phyloP scores from a whole-genome alignment of 306 rosid genomes.

The Lathyrus tuberosus region DNA sequence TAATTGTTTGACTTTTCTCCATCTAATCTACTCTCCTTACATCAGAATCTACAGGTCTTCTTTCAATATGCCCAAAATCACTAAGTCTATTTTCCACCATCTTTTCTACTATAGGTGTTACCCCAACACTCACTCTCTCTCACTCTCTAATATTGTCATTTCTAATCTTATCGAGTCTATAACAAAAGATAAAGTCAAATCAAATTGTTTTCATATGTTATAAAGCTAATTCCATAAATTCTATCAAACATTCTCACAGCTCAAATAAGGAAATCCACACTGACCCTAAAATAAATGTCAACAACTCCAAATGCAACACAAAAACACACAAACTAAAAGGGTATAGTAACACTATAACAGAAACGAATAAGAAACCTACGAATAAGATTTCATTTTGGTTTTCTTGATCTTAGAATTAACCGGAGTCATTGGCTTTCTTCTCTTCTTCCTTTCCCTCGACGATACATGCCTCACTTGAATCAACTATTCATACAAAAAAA shows the following conservation, averaged over 20 bases:
- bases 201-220: background rate
- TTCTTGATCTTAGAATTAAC: slow-evolving; percentile 84
- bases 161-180: background rate
- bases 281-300: background rate
- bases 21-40: no score
- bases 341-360: background rate
- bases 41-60: no score
- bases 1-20: no score
- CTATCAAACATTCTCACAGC: background rate
- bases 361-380: slow-evolving; percentile 59
- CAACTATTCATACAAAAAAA: slow-evolving; percentile 51
- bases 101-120: no score
- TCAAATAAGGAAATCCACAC: background rate
- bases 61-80: no score
- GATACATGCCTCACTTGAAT: slow-evolving; percentile 83
- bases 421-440: slow-evolving; percentile 88
- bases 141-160: no score
- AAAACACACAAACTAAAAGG: slow-evolving; percentile 8
- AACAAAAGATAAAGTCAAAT: background rate
- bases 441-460: slow-evolving; percentile 73
- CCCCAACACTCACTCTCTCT: no score
- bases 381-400: slow-evolving; percentile 70
- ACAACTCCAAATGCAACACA: slow-evolving; percentile 8
- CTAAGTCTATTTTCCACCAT: no score
- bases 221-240: background rate